These are phyloP conservation scores for Suillus plorans DNA, from an alignment of 768 basidiomycete species.

Conservation along the genomic window DNA sequence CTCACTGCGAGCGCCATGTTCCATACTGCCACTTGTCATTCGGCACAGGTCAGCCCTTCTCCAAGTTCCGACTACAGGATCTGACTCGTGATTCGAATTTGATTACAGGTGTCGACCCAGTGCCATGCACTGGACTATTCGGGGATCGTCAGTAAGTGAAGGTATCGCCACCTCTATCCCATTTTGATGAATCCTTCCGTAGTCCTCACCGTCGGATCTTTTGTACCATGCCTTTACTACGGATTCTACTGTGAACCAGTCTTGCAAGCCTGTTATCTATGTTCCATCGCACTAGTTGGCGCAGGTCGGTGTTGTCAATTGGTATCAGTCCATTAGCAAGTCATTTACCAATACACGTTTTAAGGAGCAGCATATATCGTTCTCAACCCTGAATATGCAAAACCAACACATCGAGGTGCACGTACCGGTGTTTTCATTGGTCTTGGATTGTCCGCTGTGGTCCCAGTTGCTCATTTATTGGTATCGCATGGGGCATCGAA, in stretches of 20 bases:
- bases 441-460: conserved; percentile 67
- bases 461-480: conserved; percentile 70
- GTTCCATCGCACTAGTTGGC: conserved; percentile 51
- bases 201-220: conserved; percentile 76
- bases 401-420: conserved; percentile 70
- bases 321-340: conserved; percentile 13
- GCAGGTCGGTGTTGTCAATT: conserved; percentile 45
- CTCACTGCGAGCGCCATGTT: conserved; percentile 69
- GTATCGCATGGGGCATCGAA: conserved; percentile 55
- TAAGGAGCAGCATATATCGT: conserved; percentile 74
- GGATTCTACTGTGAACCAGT: conserved; percentile 68
- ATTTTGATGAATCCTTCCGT: conserved; percentile 11
- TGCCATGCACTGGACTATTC: conserved; percentile 75
- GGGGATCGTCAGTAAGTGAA: conserved; percentile 65
- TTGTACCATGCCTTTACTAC: conserved; percentile 75
- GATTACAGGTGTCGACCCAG: conserved; percentile 50
- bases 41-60: conserved; percentile 50
- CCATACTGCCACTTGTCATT: conserved; percentile 76
- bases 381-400: conserved; percentile 74
- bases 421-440: conserved; percentile 79
- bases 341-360: conserved; percentile 2
- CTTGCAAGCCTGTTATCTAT: conserved; percentile 55
- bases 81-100: conserved; percentile 3
- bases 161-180: conserved; percentile 5
- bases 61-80: not conserved